These are phyloP conservation scores for Funneliformis caledonium DNA, from an alignment of 371 early-diverging fungal species.

Conservation along the genomic window DNA sequence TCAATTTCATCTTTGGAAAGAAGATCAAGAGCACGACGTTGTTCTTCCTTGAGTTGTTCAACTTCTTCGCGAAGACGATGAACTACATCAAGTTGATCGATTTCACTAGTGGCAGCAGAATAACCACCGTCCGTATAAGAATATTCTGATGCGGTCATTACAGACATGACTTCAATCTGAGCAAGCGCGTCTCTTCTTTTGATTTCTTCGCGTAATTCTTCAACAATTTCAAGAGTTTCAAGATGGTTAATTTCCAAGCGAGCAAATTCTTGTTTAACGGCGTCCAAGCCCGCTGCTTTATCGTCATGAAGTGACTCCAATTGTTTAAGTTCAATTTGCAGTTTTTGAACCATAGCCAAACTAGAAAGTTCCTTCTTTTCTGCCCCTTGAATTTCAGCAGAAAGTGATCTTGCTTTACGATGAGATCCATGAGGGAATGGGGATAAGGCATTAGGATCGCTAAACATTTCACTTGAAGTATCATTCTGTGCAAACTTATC, in stretches of 20 bases:
- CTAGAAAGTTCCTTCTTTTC: slow-evolving; percentile 15
- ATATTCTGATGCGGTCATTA: slow-evolving; percentile 20
- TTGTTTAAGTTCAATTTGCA: slow-evolving; percentile 35
- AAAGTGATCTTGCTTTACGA: slow-evolving; percentile 36
- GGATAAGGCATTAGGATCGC: background rate
- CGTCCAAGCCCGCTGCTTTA: slow-evolving; percentile 32
- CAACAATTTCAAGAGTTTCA: slow-evolving; percentile 32
- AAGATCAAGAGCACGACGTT: slow-evolving; percentile 26
- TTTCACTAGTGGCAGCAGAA: slow-evolving; percentile 29
- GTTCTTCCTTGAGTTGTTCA: slow-evolving; percentile 40
- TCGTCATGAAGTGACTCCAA: slow-evolving; percentile 34
- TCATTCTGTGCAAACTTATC: background rate
- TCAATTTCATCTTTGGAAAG: slow-evolving; percentile 40
- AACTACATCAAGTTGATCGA: slow-evolving; percentile 32
- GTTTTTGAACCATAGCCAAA: slow-evolving; percentile 29
- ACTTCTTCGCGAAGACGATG: slow-evolving; percentile 26
- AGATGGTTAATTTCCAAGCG: slow-evolving; percentile 26
- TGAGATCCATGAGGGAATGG: background rate
- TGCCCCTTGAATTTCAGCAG: slow-evolving; percentile 37
- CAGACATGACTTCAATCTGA: slow-evolving; percentile 37
- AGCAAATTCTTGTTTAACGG: slow-evolving; percentile 39
- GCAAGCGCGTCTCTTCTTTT: slow-evolving; percentile 40
- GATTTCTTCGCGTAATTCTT: slow-evolving; percentile 39
- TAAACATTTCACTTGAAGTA: background rate
- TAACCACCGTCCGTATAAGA: background rate